Evolutionary conservation across 371 early-diverging fungal species (phyloP).

Genomic region (Apophysomyces ossiformis): DNA sequence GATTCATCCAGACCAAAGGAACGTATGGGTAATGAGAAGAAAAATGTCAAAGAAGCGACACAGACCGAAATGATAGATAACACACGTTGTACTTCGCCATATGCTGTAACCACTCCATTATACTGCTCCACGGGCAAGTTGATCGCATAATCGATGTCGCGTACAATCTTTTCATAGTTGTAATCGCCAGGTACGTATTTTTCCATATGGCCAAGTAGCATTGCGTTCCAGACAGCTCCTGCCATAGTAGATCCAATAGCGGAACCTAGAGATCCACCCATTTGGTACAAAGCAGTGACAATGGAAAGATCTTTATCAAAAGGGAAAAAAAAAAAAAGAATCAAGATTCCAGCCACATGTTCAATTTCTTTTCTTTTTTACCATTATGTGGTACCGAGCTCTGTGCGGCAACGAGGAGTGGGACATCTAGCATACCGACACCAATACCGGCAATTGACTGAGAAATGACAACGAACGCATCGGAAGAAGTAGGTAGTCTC

Average conservation of each 20-base stretch:
- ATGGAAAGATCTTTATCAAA: constrained; percentile 33
- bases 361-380: constrained; percentile 1
- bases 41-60: constrained; percentile 29
- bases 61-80: constrained; percentile 34
- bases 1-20: constrained; percentile 31
- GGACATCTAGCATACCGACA: constrained; percentile 38
- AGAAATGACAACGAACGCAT: constrained; percentile 36
- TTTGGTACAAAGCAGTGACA: constrained; percentile 37
- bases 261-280: constrained; percentile 40
- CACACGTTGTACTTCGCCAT: constrained; percentile 36
- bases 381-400: constrained; percentile 42
- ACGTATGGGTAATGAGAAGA: constrained; percentile 40
- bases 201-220: constrained; percentile 34
- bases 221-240: constrained; percentile 43
- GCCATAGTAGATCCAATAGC: constrained; percentile 43
- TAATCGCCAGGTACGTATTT: constrained; percentile 45
- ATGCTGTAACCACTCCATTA: constrained; percentile 28
- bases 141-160: constrained; percentile 30
- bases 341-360: not conserved
- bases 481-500: constrained; percentile 34
- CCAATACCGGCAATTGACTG: constrained; percentile 49
- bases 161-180: constrained; percentile 27
- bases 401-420: constrained; percentile 43
- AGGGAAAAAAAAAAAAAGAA: not conserved
- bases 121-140: constrained; percentile 37